Base-by-base conservation (phyloP, 768 basidiomycete species). In the Lentinula sp. region DNA sequence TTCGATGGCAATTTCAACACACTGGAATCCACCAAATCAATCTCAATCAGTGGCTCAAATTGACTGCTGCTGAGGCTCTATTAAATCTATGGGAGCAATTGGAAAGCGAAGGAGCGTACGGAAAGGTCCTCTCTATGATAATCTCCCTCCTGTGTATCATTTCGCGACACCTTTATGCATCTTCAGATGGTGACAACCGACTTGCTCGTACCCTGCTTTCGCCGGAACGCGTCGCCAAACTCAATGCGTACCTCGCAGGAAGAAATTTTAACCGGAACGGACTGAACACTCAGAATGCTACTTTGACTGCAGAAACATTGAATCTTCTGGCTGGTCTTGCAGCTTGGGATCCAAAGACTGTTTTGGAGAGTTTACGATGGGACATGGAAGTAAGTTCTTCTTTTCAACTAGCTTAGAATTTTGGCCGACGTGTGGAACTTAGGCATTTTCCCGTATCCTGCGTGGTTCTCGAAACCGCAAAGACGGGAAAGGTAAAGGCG, bases 401-500 rank as follows among this genome's bases (percentile, higher is more conserved):
- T 41, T 16, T 13, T 42, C 12, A 5, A 4, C 20, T 41, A n/a
- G 2, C 36, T 16, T 33, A 13, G 5, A 12, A 55, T 12, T 6
- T 3, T 37, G 12, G 5, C 7, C 45, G 37, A 55, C 4, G 5
- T 20, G 9, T 41, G n/a, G 13, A n/a, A 3, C n/a, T 9, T 33
- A 56, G 55, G n/a, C 55, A 3, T 23, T 56, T 42, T 16, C 55
- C 23, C 37, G 41, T 23, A 56, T 56, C 12, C 43, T 56, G 39
- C 55, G 55, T 42, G 32, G 18, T 28, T 9, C n/a, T 41, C 55
- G 41, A 48, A 48, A 48, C 50, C 28, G 50, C 28, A 56, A 56
- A 43, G 41, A 56, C 10, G 18, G 55, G 55, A 56, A 56, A 43
- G 55, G 55, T 12, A 56, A 56, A 33, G 55, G 55, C 37, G 43